phyloP scores from a whole-genome alignment of 169 alveolate genomes.

The Eimeria tenella region DNA sequence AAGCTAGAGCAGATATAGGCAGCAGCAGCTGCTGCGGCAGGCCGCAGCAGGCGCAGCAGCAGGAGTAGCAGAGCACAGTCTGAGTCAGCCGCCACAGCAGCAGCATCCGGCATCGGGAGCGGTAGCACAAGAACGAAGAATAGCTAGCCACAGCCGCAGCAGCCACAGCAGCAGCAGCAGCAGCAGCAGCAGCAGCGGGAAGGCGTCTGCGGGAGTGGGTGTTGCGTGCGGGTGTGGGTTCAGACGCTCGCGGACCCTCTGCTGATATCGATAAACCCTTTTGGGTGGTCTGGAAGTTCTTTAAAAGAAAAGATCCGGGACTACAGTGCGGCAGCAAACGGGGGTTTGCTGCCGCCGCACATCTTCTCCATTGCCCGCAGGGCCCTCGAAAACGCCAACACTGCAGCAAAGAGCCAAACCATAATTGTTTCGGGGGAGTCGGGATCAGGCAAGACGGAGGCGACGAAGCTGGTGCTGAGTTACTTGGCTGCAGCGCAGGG shows the following conservation, averaged over 20 bases:
- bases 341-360: slow-evolving; percentile 88
- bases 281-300: slow-evolving; percentile 89
- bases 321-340: slow-evolving; percentile 87
- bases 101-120: background rate
- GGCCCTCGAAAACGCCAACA: slow-evolving; percentile 79
- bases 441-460: slow-evolving; percentile 99
- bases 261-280: slow-evolving; percentile 93
- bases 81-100: no score
- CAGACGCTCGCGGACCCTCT: slow-evolving; percentile 94
- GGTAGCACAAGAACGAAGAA: background rate
- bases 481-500: slow-evolving; percentile 64
- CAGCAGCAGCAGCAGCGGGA: background rate
- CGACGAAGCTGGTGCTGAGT: slow-evolving; percentile 87
- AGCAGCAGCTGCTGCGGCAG: no score
- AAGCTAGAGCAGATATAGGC: background rate
- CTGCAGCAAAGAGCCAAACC: slow-evolving; percentile 88
- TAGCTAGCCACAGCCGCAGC: background rate
- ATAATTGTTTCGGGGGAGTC: slow-evolving; percentile 98
- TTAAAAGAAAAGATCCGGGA: slow-evolving; percentile 85
- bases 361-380: slow-evolving; percentile 88
- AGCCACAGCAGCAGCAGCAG: background rate
- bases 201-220: background rate
- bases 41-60: no score
- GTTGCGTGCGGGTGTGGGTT: no score
- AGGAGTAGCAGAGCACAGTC: no score